Percentiles rank a stretch among this genome's conserved stretches.
Evolutionary conservation across 2,329 filamentous ascomycete genomes (phyloP).

Genomic region (Penicillium sp.): DNA sequence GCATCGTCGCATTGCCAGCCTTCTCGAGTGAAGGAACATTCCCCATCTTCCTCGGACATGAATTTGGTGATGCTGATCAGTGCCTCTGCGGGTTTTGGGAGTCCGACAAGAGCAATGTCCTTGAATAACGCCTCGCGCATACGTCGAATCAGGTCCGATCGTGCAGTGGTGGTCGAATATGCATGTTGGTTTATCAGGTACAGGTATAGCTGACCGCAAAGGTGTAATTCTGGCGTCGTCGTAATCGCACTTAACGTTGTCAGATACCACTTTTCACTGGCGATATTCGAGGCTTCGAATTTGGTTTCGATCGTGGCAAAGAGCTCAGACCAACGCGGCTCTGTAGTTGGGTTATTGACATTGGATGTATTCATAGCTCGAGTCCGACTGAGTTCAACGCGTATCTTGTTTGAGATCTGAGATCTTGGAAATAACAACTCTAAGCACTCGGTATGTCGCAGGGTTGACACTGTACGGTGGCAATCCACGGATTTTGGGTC

Average conservation of each 20-base stretch:
- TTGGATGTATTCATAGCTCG: neutral
- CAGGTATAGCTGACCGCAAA: slow-evolving; percentile 45
- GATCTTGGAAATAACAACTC: too few species aligned
- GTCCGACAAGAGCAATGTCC: slow-evolving; percentile 45
- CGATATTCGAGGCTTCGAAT: slow-evolving; percentile 10
- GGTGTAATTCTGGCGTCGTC: slow-evolving; percentile 42
- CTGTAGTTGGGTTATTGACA: slow-evolving; percentile 1
- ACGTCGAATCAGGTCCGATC: slow-evolving; percentile 10
- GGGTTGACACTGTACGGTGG: neutral
- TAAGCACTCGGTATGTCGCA: slow-evolving; percentile 1
- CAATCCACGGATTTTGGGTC: slow-evolving; percentile 6
- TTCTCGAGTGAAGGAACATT: slow-evolving; percentile 45
- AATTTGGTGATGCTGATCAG: slow-evolving; percentile 44
- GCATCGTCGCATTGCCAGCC: slow-evolving; percentile 49
- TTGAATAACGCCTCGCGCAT: slow-evolving; percentile 50
- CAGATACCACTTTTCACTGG: slow-evolving; percentile 16
- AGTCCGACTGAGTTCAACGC: neutral
- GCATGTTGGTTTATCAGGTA: slow-evolving; percentile 45
- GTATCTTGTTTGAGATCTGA: neutral
- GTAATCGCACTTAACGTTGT: slow-evolving; percentile 32
- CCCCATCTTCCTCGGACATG: slow-evolving; percentile 46
- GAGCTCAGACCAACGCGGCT: slow-evolving; percentile 4
- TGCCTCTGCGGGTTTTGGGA: slow-evolving; percentile 52
- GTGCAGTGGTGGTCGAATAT: slow-evolving; percentile 18
- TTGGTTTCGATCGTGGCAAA: slow-evolving; percentile 9